Evolutionary conservation across 768 basidiomycete genomes (phyloP).

Genomic region (Crassisporium funariophilum): DNA sequence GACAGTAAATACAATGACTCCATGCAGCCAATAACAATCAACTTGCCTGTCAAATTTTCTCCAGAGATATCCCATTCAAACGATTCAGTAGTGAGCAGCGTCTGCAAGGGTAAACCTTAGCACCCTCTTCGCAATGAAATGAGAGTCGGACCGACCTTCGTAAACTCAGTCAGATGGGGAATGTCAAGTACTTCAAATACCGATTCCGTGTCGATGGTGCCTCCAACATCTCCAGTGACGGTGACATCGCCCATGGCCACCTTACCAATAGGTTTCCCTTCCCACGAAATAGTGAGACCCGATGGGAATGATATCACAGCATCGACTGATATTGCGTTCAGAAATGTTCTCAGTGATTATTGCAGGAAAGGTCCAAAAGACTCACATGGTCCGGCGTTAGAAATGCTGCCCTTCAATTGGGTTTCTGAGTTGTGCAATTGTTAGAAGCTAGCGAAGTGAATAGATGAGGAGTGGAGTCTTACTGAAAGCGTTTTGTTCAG

Average conservation of each 20-base stretch:
- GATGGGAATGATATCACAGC: slow-evolving; percentile 65
- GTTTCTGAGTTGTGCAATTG: slow-evolving; percentile 37
- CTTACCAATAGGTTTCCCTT: slow-evolving; percentile 54
- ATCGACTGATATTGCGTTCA: slow-evolving; percentile 45
- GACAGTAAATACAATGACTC: slow-evolving; percentile 2
- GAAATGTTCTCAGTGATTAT: slow-evolving; percentile 3
- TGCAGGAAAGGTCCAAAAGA: neutral
- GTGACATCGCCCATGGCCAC: slow-evolving; percentile 62
- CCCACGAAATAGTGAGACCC: slow-evolving; percentile 65
- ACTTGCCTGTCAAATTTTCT: slow-evolving; percentile 60
- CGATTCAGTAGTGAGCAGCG: slow-evolving; percentile 60
- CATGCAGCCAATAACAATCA: neutral
- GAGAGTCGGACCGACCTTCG: slow-evolving; percentile 43
- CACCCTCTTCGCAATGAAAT: neutral
- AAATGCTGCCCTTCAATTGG: slow-evolving; percentile 61
- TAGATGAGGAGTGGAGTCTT: slow-evolving; percentile 17
- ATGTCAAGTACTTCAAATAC: slow-evolving; percentile 61
- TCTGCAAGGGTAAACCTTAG: slow-evolving; percentile 26
- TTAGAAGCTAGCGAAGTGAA: neutral
- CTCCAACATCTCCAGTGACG: slow-evolving; percentile 67
- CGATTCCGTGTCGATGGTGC: slow-evolving; percentile 52
- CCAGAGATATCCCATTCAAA: slow-evolving; percentile 74
- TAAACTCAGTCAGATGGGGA: slow-evolving; percentile 61
- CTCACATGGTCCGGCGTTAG: slow-evolving; percentile 74
- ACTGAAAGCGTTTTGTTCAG: slow-evolving; percentile 61